Base-by-base conservation (phyloP, 192 early-diverging fungal species). In the Coemansia furcata region DNA sequence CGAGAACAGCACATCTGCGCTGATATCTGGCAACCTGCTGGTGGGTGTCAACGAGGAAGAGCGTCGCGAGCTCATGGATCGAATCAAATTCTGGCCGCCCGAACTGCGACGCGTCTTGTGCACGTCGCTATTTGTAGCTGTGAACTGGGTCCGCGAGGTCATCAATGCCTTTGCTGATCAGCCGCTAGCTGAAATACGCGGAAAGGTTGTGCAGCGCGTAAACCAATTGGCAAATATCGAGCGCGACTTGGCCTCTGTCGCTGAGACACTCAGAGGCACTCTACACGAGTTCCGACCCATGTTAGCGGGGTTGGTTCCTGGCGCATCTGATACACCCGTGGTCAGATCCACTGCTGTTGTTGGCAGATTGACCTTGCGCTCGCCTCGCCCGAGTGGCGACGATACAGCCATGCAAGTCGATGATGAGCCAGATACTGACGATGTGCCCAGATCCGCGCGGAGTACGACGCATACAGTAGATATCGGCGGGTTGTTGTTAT, bases 61-160 rank as follows among this genome's bases (percentile, higher is more conserved):
- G 26, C 82, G 81, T 35, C 21, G 39, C 15, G 71, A 84, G 54
- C 74, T 68, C 1, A 46, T 65, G 15, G 52, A 26, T 9, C 54
- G 63, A 0, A 40, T 74, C 4, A 38, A 5, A 17, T 21, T 50
- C 7, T 82, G 77, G 71, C 64, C 63, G 33, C 44, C 62, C 6
- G 67, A 73, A 10, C 60, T 72, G 32, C 78, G 72, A 1, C 72
- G 66, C 29, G 49, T 67, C 4, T 37, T 74, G 17, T 83, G 80
- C 67, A 69, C 80, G 11, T 71, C 74, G 47, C 72, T 75, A 8
- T 73, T 73, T 10, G 62, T 66, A 42, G 63, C 75, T 1, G 73
- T 58, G 23, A 72, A 69, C 73, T 91, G 91, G 91, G 66, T 88
- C 49, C 87, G 89, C 23, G 91, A 93, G 63, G 62, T 87, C 7